Conservation (phyloP, 805 yeast genomes). For the Starmerella tilneyi region DNA sequence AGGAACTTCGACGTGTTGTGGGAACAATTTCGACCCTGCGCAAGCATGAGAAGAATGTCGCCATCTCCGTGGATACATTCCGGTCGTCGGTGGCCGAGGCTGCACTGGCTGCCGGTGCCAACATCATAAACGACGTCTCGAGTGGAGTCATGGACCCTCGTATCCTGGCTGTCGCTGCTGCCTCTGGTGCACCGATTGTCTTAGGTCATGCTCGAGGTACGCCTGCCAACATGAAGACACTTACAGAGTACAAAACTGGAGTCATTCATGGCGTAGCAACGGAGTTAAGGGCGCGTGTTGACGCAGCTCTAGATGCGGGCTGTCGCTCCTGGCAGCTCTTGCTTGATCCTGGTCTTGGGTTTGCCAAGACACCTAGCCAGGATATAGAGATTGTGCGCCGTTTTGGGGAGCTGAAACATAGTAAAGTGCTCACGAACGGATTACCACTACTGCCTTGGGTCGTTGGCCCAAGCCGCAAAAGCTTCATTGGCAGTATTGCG, state of each 20-base stretch:
- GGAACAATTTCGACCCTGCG: constrained; percentile 61
- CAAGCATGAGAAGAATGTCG: constrained; percentile 33
- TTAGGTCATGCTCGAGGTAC: constrained; percentile 80
- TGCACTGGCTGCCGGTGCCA: constrained; percentile 68
- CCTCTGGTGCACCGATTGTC: constrained; percentile 57
- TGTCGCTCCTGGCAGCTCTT: constrained; percentile 83
- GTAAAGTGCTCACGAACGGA: constrained; percentile 23
- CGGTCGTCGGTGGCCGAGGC: constrained; percentile 62
- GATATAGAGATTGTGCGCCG: constrained; percentile 53
- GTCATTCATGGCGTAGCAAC: constrained; percentile 49
- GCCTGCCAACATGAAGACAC: constrained; percentile 56
- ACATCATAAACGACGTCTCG: constrained; percentile 83
- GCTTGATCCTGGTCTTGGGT: constrained; percentile 92
- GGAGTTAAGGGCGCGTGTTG: constrained; percentile 52
- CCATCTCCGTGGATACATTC: constrained; percentile 83
- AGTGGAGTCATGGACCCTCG: constrained; percentile 61
- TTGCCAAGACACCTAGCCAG: constrained; percentile 72
- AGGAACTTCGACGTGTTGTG: constrained; percentile 59
- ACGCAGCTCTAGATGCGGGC: constrained; percentile 50
- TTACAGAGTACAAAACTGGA: constrained; percentile 43
- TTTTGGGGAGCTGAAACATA: constrained; percentile 24
- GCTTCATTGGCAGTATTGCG: constrained; percentile 69
- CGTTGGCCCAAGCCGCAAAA: constrained; percentile 81
- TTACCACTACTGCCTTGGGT: constrained; percentile 49
- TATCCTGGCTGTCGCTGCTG: constrained; percentile 62